These are phyloP conservation scores for Heritiera littoralis DNA, from an alignment of 345 rosid genomes.

Conservation along the genomic window DNA sequence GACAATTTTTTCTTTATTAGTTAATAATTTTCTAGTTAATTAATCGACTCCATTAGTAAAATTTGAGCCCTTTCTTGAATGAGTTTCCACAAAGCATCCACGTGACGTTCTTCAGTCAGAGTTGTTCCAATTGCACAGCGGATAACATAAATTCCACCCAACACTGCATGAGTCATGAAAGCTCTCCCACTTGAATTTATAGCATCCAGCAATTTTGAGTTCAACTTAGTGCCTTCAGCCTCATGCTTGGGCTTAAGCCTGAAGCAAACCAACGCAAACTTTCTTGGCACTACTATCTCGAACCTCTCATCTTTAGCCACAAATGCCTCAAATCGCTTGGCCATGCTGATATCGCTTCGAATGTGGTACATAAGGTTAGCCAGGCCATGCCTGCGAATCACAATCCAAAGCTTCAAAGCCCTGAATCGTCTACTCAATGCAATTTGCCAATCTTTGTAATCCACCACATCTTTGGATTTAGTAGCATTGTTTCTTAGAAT, in stretches of 20 bases:
- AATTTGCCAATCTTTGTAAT: slow-evolving; percentile 54
- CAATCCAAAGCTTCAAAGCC: slow-evolving; percentile 42
- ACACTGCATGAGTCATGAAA: slow-evolving; percentile 33
- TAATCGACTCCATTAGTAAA: not conserved
- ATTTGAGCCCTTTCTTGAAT: slow-evolving; percentile 25
- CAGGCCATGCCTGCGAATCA: slow-evolving; percentile 35
- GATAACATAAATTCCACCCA: slow-evolving; percentile 21
- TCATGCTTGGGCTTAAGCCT: slow-evolving; percentile 21
- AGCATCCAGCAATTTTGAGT: slow-evolving; percentile 15
- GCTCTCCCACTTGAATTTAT: slow-evolving; percentile 33
- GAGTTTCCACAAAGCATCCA: slow-evolving; percentile 34
- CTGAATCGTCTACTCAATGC: slow-evolving; percentile 36
- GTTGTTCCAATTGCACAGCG: slow-evolving; percentile 31
- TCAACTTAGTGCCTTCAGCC: slow-evolving; percentile 13
- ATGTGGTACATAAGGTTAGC: slow-evolving; percentile 27
- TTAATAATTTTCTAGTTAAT: not conserved
- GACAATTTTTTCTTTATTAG: not conserved
- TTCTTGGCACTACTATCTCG: slow-evolving; percentile 38
- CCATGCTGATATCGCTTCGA: slow-evolving; percentile 29
- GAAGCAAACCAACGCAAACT: slow-evolving; percentile 47
- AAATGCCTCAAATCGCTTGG: slow-evolving; percentile 33
- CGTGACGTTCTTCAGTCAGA: slow-evolving; percentile 28
- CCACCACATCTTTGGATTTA: slow-evolving; percentile 36
- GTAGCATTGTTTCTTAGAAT: slow-evolving; percentile 37
- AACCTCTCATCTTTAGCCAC: slow-evolving; percentile 43